Percentiles rank a stretch among this genome's conserved stretches.
phyloP scores from a whole-genome alignment of 768 basidiomycete genomes.

The Tylopilus sp. region DNA sequence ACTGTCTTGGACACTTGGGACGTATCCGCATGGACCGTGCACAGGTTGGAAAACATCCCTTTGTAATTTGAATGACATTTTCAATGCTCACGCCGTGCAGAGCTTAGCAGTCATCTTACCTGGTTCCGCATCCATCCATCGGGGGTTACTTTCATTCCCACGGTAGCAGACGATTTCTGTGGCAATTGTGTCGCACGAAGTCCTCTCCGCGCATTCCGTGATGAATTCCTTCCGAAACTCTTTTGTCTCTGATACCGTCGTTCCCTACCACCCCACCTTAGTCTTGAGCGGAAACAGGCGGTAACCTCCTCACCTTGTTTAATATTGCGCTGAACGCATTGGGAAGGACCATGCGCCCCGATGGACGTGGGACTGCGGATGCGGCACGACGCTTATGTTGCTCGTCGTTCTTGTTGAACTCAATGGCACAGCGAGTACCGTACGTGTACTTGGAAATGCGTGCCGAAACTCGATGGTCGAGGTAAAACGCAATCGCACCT shows the following conservation, averaged over 20 bases:
- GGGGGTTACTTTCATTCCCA: constrained; percentile 21
- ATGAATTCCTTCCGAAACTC: constrained; percentile 33
- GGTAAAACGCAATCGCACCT: constrained; percentile 41
- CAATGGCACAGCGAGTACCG: constrained; percentile 31
- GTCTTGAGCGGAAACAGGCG: not conserved
- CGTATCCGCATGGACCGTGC: constrained; percentile 24
- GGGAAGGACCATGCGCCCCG: constrained; percentile 31
- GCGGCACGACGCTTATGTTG: constrained; percentile 29
- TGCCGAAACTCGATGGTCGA: constrained; percentile 40
- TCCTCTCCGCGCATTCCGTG: constrained; percentile 27
- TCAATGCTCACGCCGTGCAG: not conserved
- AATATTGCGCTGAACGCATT: constrained; percentile 32
- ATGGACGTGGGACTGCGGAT: constrained; percentile 29
- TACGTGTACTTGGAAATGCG: constrained; percentile 40
- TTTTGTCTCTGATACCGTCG: constrained; percentile 26
- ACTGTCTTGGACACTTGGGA: constrained; percentile 29
- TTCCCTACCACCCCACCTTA: constrained; percentile 19
- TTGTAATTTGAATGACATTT: not conserved
- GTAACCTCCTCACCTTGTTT: constrained; percentile 16
- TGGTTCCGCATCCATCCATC: constrained; percentile 31
- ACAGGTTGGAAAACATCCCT: constrained; percentile 29
- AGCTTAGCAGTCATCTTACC: constrained; percentile 10
- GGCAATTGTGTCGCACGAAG: constrained; percentile 26
- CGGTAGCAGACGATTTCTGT: constrained; percentile 32
- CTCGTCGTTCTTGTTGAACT: constrained; percentile 28